A percentile compares a stretch with the other conserved stretches of the same genome.
These are phyloP conservation scores for Lolium perenne DNA, from an alignment of 176 grass and related monocot genomes.

Conservation along the genomic window DNA sequence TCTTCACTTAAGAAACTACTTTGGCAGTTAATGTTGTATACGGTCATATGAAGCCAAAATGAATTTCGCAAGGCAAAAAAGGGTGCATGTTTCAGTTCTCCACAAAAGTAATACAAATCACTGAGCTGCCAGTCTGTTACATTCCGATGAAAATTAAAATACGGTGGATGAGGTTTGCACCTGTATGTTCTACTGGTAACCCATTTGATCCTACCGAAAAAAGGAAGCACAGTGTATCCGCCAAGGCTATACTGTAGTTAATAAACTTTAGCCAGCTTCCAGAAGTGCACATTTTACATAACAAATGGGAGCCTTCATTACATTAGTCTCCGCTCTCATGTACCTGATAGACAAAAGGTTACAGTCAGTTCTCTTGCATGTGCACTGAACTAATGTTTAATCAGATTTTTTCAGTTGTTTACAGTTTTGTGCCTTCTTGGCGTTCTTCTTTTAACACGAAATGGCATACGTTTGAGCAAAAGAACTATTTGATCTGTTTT, in stretches of 20 bases:
- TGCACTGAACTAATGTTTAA: not conserved
- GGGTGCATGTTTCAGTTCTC: not conserved
- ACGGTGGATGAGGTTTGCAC: not conserved
- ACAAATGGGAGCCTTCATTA: not conserved
- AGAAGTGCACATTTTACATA: not conserved
- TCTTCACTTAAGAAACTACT: not conserved
- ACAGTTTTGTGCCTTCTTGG: too few species aligned
- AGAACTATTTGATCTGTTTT: too few species aligned
- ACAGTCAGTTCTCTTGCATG: not conserved
- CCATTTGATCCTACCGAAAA: not conserved
- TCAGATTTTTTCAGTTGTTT: not conserved
- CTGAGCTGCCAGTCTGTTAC: not conserved
- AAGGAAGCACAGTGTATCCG: not conserved
- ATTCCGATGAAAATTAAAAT: not conserved
- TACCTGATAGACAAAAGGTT: slow-evolving; percentile 36
- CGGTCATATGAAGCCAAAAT: not conserved
- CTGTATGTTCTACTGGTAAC: not conserved
- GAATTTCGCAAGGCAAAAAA: not conserved
- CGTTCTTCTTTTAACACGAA: too few species aligned
- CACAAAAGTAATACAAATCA: not conserved
- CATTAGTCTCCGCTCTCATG: slow-evolving; percentile 20
- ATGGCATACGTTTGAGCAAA: too few species aligned
- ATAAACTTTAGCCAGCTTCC: not conserved
- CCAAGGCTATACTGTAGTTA: not conserved
- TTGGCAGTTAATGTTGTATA: not conserved